Evolutionary conservation across 805 yeast genomes (phyloP).

Genomic region (Priceomyces castillae): DNA sequence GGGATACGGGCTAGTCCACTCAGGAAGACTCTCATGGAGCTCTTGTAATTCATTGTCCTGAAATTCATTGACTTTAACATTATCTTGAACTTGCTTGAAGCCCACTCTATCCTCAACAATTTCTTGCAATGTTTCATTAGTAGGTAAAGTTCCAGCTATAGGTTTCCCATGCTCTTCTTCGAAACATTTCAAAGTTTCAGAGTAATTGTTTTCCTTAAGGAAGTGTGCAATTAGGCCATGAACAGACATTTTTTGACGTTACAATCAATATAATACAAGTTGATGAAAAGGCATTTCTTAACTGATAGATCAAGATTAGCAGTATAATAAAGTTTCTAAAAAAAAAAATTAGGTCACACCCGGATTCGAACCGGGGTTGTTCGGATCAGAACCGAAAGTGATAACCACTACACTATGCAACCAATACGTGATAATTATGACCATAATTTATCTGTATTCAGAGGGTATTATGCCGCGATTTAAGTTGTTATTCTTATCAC

Average conservation of each 20-base stretch:
- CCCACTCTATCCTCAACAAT: conserved; percentile 38
- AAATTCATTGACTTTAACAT: conserved; percentile 8
- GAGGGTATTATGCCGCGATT: no score
- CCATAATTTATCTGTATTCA: no score
- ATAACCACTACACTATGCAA: conserved; percentile 77
- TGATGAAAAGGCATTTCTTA: background rate
- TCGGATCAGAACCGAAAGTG: conserved; percentile 80
- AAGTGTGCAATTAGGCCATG: conserved; percentile 55
- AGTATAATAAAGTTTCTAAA: background rate
- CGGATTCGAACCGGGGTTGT: conserved; percentile 86
- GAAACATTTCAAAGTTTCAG: conserved; percentile 46
- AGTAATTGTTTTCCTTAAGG: conserved; percentile 47
- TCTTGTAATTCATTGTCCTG: conserved; percentile 11
- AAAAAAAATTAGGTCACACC: conserved; percentile 56
- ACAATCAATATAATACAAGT: background rate
- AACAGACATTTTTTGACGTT: conserved; percentile 14
- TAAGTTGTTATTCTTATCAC: no score
- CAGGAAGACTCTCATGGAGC: conserved; percentile 11
- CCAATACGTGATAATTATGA: conserved; percentile 17
- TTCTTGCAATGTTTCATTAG: conserved; percentile 36
- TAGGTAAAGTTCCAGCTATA: conserved; percentile 17
- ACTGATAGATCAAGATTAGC: background rate
- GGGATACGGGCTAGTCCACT: conserved; percentile 36
- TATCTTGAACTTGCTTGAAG: conserved; percentile 18
- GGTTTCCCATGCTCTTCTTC: conserved; percentile 45